Evolutionary conservation across 352 stramenopile genomes (phyloP).

Genomic region (Globisporangium acanthophoron): DNA sequence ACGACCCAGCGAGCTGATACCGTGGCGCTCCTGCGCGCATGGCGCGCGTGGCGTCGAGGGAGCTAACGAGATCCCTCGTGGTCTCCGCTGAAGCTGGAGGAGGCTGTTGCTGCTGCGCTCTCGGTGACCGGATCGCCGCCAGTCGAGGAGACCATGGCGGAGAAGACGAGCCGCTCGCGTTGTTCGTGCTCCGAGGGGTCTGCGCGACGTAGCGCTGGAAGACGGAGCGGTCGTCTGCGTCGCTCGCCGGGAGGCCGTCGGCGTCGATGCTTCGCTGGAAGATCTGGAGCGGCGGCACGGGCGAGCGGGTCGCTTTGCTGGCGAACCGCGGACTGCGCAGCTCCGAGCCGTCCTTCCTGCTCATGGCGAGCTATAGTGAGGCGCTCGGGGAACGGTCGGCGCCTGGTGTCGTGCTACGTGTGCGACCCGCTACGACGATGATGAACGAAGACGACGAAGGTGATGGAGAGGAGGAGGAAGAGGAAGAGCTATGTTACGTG

Average conservation of each 20-base stretch:
- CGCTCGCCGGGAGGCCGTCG: background rate
- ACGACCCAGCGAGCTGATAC: background rate
- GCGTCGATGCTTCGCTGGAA: conserved; percentile 8
- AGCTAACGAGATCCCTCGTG: background rate
- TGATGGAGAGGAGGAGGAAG: background rate
- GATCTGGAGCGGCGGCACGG: conserved; percentile 6
- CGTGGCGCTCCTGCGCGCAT: background rate
- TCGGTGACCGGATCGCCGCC: conserved; percentile 4
- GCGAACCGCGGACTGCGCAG: conserved; percentile 10
- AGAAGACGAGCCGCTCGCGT: no score
- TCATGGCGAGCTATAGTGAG: conserved; percentile 1
- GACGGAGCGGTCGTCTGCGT: conserved; percentile 7
- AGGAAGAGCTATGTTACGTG: background rate
- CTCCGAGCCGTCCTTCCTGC: conserved; percentile 3
- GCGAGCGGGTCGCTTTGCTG: background rate
- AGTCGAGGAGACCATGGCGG: no score
- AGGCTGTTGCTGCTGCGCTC: background rate
- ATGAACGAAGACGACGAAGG: background rate
- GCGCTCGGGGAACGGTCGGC: no score
- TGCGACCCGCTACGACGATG: background rate
- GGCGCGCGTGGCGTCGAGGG: background rate
- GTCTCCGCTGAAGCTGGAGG: background rate
- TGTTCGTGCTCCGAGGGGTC: background rate
- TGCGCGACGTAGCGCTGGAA: conserved; percentile 12
- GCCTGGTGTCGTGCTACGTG: no score